phyloP scores from a whole-genome alignment of 2,329 filamentous ascomycete species.

The Teratosphaeria viscida region DNA sequence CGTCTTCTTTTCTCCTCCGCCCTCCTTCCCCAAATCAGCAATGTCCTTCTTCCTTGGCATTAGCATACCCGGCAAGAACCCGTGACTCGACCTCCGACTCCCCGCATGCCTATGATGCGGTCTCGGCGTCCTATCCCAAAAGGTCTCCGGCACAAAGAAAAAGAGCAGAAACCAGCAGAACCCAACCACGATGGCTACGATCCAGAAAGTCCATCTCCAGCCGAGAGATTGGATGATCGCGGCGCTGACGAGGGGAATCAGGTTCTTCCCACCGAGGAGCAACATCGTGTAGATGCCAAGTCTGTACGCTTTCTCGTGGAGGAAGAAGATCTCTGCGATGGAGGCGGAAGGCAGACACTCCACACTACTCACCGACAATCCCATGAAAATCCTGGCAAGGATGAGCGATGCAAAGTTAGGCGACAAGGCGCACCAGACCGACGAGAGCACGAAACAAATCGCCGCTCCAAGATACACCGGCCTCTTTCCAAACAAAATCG shows the following conservation, averaged over 20 bases:
- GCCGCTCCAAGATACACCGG: slow-evolving; percentile 76
- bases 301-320: slow-evolving; percentile 86
- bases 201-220: slow-evolving; percentile 58
- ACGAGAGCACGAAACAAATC: slow-evolving; percentile 64
- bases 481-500: slow-evolving; percentile 81
- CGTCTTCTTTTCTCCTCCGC: slow-evolving; percentile 3
- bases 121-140: slow-evolving; percentile 77
- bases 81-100: slow-evolving; percentile 10
- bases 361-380: slow-evolving; percentile 76
- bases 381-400: slow-evolving; percentile 75
- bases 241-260: slow-evolving; percentile 78
- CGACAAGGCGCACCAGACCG: slow-evolving; percentile 78
- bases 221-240: slow-evolving; percentile 65
- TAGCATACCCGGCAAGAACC: slow-evolving; percentile 1
- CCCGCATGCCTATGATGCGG: slow-evolving; percentile 29
- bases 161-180: slow-evolving; percentile 64
- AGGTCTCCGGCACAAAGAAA: slow-evolving; percentile 87
- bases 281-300: slow-evolving; percentile 88
- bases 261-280: slow-evolving; percentile 71
- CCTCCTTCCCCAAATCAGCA: neutral
- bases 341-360: slow-evolving; percentile 89
- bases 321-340: slow-evolving; percentile 91
- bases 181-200: slow-evolving; percentile 70
- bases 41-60: slow-evolving; percentile 3
- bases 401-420: slow-evolving; percentile 71